Base-by-base conservation (phyloP, 192 early-diverging fungal genomes). In the Entrophospora sp. region DNA sequence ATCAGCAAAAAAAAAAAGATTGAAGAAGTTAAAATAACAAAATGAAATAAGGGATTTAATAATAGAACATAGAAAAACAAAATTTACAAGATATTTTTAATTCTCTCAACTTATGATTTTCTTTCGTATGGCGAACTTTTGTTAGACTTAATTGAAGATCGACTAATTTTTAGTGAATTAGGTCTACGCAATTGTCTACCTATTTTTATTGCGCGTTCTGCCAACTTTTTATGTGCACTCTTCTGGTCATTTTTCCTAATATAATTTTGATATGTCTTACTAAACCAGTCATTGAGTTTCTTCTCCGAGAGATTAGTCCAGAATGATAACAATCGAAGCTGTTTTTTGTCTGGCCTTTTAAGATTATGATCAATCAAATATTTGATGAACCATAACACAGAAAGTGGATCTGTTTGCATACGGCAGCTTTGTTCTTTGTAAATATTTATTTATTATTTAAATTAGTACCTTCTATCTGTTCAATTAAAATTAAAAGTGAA, bases 271-370 rank as follows among this genome's bases (percentile, higher is more conserved):
- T 27, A 51, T 20, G 62, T 64, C 18, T 46, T 31, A 22, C 48
- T 64, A 49, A 45, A 64, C 62, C 62, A 64, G 48, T 46, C 45
- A 37, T 64, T 20, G 25, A 64, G 12, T n/a, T 64, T 46, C 14
- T 51, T 28, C n/a, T 51, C 45, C 5, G 46, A 9, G 22, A 64
- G n/a, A 51, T 51, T 46, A 3, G 62, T 49, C 62, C 44, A 64
- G 35, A 36, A 31, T 38, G 62, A 48, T 14, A 64, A 27, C 7
- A 35, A 36, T 7, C 12, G n/a, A 1, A 16, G 14, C 6, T 64
- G 31, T 4, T 48, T 51, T 8, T 64, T 64, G 30, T 48, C 22
- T 13, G 62, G 62, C 51, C 35, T 64, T 13, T 36, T 8, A n/a
- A 64, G 25, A 24, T 64, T 31, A 44, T 64, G 14, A 28, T 64